These are phyloP conservation scores for Scheffersomyces lignicola DNA, from an alignment of 1,139 yeast species.

Conservation along the genomic window DNA sequence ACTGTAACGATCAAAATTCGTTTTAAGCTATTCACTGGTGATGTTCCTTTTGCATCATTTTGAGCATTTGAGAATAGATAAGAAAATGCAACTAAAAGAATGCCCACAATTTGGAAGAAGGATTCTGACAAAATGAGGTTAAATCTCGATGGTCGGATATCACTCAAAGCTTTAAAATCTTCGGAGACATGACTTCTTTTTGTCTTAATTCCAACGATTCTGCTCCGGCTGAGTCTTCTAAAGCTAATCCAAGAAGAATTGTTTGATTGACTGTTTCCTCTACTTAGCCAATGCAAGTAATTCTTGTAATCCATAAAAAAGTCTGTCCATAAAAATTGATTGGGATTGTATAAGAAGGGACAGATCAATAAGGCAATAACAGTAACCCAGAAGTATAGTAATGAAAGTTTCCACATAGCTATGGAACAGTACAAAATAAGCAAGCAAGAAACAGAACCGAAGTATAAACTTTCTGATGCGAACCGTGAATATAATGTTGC, in stretches of 20 bases:
- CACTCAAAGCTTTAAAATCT: conserved; percentile 27
- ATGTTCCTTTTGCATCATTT: conserved; percentile 29
- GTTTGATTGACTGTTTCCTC: conserved; percentile 38
- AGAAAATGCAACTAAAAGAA: conserved; percentile 34
- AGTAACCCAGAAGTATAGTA: conserved; percentile 52
- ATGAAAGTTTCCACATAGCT: conserved; percentile 48
- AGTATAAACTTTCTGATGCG: conserved; percentile 47
- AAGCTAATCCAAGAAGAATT: conserved; percentile 44
- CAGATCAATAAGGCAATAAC: conserved; percentile 44
- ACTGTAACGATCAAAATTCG: conserved; percentile 44
- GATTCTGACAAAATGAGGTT: conserved; percentile 34
- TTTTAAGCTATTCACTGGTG: conserved; percentile 32
- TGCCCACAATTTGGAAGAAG: conserved; percentile 26
- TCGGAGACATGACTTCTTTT: conserved; percentile 20
- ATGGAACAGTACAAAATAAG: conserved; percentile 44
- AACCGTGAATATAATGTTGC: conserved; percentile 45
- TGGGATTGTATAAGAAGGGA: conserved; percentile 54
- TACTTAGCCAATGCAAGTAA: conserved; percentile 43
- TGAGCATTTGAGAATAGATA: conserved; percentile 49
- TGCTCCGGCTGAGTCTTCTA: conserved; percentile 38
- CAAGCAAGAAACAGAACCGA: conserved; percentile 38
- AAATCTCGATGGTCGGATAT: conserved; percentile 39
- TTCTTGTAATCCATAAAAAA: conserved; percentile 49
- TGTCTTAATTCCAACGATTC: conserved; percentile 45
- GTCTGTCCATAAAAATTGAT: conserved; percentile 50